These are phyloP conservation scores for Fallopia convolvulus DNA, from an alignment of 148 eudicot genomes.

Conservation along the genomic window DNA sequence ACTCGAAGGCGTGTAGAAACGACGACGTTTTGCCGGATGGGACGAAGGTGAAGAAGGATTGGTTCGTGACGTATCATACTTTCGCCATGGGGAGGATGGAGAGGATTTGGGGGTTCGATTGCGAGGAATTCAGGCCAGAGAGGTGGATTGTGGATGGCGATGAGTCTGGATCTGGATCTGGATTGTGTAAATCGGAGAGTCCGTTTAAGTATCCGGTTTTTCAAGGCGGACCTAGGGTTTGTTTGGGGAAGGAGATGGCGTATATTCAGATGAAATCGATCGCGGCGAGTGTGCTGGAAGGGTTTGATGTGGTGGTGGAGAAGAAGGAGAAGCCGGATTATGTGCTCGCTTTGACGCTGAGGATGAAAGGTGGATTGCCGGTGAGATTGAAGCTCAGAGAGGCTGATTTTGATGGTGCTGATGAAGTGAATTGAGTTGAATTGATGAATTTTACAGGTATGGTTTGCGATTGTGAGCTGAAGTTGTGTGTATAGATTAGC, in stretches of 20 bases:
- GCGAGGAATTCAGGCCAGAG: slow-evolving; percentile 23
- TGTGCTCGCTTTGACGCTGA: slow-evolving; percentile 27
- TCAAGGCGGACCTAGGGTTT: slow-evolving; percentile 39
- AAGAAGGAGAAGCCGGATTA: slow-evolving; percentile 24
- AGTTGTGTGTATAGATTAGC: background rate
- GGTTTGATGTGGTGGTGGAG: slow-evolving; percentile 24
- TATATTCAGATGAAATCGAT: slow-evolving; percentile 35
- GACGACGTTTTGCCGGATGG: slow-evolving; percentile 38
- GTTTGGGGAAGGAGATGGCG: slow-evolving; percentile 35
- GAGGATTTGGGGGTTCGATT: slow-evolving; percentile 29
- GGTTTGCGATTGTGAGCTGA: background rate
- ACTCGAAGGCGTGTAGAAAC: slow-evolving; percentile 15
- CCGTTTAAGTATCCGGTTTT: slow-evolving; percentile 39
- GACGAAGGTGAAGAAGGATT: slow-evolving; percentile 28
- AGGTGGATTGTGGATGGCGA: slow-evolving; percentile 22
- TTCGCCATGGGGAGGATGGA: slow-evolving; percentile 38
- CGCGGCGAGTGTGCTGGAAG: slow-evolving; percentile 26
- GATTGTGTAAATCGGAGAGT: slow-evolving; percentile 13
- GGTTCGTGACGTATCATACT: slow-evolving; percentile 20
- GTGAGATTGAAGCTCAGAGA: slow-evolving; percentile 26
- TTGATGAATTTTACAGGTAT: background rate
- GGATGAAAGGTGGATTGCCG: slow-evolving; percentile 28
- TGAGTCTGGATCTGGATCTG: background rate
- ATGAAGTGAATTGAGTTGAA: background rate
- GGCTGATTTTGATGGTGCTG: background rate